Evolutionary conservation across 192 early-diverging fungal genomes (phyloP).

Genomic region (Ambispora gerdemannii): DNA sequence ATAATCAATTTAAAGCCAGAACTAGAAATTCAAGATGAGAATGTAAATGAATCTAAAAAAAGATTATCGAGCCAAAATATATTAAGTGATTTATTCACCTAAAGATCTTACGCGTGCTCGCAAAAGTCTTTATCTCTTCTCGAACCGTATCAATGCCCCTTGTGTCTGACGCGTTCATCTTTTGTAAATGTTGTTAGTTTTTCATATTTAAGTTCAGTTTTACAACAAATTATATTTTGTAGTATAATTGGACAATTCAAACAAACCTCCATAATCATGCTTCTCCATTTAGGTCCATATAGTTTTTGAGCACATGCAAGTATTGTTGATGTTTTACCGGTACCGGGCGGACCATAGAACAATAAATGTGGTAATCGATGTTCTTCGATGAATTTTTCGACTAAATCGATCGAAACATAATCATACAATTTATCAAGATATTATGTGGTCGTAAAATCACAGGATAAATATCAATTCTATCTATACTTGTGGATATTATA

Average conservation of each 20-base stretch:
- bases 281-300: constrained; percentile 77
- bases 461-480: background rate
- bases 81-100: too few species aligned
- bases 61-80: too few species aligned
- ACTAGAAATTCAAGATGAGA: too few species aligned
- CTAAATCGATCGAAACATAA: constrained; percentile 36
- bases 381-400: constrained; percentile 86
- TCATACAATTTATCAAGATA: background rate
- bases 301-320: constrained; percentile 88
- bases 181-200: background rate
- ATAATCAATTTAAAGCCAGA: constrained; percentile 95
- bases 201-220: too few species aligned
- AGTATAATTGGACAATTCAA: background rate
- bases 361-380: constrained; percentile 92
- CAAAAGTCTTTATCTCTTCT: constrained; percentile 98
- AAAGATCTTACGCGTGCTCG: constrained; percentile 92
- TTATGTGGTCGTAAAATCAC: constrained; percentile 1
- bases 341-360: constrained; percentile 98
- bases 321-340: constrained; percentile 95
- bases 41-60: background rate
- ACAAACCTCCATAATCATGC: constrained; percentile 88
- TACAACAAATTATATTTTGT: too few species aligned
- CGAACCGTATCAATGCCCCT: constrained; percentile 97
- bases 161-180: constrained; percentile 97
- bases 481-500: constrained; percentile 83